These are phyloP conservation scores for Zalaria sp. DNA, from an alignment of 2,329 filamentous ascomycete genomes.

Conservation along the genomic window DNA sequence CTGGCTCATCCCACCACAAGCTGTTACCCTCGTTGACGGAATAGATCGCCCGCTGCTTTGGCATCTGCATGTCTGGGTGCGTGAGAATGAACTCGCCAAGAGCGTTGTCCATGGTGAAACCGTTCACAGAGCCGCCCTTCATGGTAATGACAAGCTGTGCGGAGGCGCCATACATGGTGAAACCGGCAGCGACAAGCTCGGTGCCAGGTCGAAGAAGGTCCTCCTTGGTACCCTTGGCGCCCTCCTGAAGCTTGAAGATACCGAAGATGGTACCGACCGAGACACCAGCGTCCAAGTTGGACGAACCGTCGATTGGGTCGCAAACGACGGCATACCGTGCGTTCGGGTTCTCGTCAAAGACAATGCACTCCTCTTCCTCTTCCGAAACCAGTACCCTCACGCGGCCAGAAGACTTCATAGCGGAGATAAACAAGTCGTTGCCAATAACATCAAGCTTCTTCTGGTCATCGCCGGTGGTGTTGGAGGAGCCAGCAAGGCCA, in stretches of 20 bases:
- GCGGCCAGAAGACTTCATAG: constrained; percentile 85
- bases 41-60: constrained; percentile 73
- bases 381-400: constrained; percentile 91
- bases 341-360: constrained; percentile 59
- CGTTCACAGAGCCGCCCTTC: constrained; percentile 83
- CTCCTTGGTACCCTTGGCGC: constrained; percentile 58
- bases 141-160: constrained; percentile 95
- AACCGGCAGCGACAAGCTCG: constrained; percentile 86
- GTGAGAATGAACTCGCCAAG: constrained; percentile 98
- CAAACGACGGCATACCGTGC: constrained; percentile 89
- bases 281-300: constrained; percentile 93
- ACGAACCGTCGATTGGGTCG: constrained; percentile 95
- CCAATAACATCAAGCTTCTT: constrained; percentile 99
- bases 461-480: constrained; percentile 92
- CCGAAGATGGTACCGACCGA: constrained; percentile 97
- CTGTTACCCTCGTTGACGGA: constrained; percentile 98
- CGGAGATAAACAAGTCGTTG: constrained; percentile 92
- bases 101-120: constrained; percentile 93
- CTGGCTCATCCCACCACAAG: constrained; percentile 83
- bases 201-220: constrained; percentile 82
- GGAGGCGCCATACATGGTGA: constrained; percentile 99
- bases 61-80: constrained; percentile 86
- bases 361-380: constrained; percentile 87
- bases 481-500: constrained; percentile 85
- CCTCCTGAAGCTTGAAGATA: constrained; percentile 77